phyloP scores from a whole-genome alignment of 2,329 filamentous ascomycete species.

The Leptographium procerum region DNA sequence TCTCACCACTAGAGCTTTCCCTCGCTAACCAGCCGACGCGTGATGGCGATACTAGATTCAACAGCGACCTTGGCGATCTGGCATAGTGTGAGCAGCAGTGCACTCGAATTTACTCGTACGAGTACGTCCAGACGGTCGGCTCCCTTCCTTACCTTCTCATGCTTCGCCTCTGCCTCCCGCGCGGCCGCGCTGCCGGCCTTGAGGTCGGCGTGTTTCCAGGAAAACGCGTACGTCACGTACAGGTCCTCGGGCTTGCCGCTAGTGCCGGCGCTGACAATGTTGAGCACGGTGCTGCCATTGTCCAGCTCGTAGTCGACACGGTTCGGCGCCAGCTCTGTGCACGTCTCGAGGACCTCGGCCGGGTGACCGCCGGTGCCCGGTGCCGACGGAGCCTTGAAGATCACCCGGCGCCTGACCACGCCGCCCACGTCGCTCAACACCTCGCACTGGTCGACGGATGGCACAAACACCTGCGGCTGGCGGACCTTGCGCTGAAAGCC shows the following conservation, averaged over 20 bases:
- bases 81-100: neutral
- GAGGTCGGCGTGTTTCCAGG: constrained; percentile 17
- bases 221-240: constrained; percentile 23
- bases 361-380: neutral
- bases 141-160: constrained; percentile 12
- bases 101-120: no score
- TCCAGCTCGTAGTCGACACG: constrained; percentile 20
- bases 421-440: constrained; percentile 17
- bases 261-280: constrained; percentile 18
- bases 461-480: constrained; percentile 22
- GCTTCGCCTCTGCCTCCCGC: constrained; percentile 11
- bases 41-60: constrained; percentile 16
- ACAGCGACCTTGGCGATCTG: constrained; percentile 18
- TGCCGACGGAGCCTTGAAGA: constrained; percentile 7
- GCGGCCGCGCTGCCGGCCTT: constrained; percentile 14
- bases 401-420: constrained; percentile 9
- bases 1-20: constrained; percentile 7
- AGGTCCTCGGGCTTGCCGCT: constrained; percentile 15
- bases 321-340: constrained; percentile 18
- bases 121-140: neutral
- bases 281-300: constrained; percentile 20
- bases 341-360: constrained; percentile 17
- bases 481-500: constrained; percentile 23
- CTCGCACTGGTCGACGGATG: constrained; percentile 18
- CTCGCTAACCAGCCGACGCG: constrained; percentile 15